These are phyloP conservation scores for Kodamaea suecica DNA, from an alignment of 1,139 yeast species.

Conservation along the genomic window DNA sequence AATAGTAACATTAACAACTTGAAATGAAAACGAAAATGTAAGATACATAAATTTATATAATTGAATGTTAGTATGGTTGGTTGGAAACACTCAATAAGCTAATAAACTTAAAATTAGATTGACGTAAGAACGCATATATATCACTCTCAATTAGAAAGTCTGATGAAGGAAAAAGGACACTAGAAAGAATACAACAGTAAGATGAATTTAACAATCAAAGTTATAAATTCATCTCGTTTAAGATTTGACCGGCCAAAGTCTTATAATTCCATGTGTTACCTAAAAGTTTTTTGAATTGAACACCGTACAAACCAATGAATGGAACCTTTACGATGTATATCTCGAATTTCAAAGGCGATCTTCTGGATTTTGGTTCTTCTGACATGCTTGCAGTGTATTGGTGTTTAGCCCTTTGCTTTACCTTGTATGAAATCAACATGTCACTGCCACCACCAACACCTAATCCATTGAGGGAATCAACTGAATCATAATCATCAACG, in stretches of 20 bases:
- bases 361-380: slow-evolving; percentile 22
- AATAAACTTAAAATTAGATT: too few species aligned
- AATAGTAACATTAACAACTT: background rate
- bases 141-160: too few species aligned
- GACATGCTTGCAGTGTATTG: slow-evolving; percentile 29
- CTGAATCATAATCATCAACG: slow-evolving; percentile 51
- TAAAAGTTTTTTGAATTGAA: slow-evolving; percentile 86
- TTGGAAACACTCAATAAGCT: too few species aligned
- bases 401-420: slow-evolving; percentile 50
- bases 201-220: too few species aligned
- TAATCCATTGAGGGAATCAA: slow-evolving; percentile 56
- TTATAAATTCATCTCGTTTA: slow-evolving; percentile 69
- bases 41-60: background rate
- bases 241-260: slow-evolving; percentile 84
- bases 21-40: background rate
- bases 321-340: slow-evolving; percentile 93
- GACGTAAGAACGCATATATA: too few species aligned
- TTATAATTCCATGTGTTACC: slow-evolving; percentile 98
- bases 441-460: slow-evolving; percentile 57
- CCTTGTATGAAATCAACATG: slow-evolving; percentile 59
- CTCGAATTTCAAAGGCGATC: slow-evolving; percentile 75
- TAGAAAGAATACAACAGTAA: too few species aligned
- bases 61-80: background rate
- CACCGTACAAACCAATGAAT: slow-evolving; percentile 85
- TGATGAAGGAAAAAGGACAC: too few species aligned